Conservation (phyloP, 805 yeast genomes). For the Saccharomycopsis malanga region DNA sequence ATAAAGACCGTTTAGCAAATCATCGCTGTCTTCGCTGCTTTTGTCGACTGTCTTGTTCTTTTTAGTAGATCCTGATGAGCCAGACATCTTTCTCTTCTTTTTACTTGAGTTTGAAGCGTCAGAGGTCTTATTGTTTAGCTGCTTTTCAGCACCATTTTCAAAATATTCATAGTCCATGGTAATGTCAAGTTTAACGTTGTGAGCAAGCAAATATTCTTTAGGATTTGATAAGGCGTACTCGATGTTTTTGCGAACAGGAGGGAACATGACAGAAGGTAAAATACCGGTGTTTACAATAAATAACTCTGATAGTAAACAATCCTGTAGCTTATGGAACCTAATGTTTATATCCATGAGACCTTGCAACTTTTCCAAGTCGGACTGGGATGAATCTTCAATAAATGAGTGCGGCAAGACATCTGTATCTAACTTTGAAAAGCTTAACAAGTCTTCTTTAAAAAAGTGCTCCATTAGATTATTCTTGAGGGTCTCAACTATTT, state of each 20-base stretch:
- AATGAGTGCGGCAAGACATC: background rate
- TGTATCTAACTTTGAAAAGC: background rate
- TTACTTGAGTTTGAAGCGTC: background rate
- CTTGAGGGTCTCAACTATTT: constrained; percentile 7
- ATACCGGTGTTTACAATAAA: constrained; percentile 3
- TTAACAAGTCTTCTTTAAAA: constrained; percentile 5
- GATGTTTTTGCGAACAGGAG: constrained; percentile 8
- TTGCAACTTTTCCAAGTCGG: background rate
- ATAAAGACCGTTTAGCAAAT: background rate
- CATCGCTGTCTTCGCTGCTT: background rate
- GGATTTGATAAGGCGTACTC: constrained; percentile 13
- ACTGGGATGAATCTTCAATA: background rate
- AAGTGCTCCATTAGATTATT: background rate
- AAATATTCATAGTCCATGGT: background rate
- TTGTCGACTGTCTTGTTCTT: too few relatives aligned
- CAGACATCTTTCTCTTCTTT: background rate
- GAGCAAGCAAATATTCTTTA: constrained; percentile 5
- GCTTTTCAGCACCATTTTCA: background rate
- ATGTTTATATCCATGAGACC: background rate
- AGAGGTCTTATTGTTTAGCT: background rate
- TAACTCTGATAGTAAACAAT: constrained; percentile 2
- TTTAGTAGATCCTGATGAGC: background rate
- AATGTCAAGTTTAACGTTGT: background rate
- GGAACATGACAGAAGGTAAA: constrained; percentile 3
- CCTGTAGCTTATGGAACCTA: constrained; percentile 1